phyloP scores from a whole-genome alignment of 768 basidiomycete genomes.

The Lactarius quietus region DNA sequence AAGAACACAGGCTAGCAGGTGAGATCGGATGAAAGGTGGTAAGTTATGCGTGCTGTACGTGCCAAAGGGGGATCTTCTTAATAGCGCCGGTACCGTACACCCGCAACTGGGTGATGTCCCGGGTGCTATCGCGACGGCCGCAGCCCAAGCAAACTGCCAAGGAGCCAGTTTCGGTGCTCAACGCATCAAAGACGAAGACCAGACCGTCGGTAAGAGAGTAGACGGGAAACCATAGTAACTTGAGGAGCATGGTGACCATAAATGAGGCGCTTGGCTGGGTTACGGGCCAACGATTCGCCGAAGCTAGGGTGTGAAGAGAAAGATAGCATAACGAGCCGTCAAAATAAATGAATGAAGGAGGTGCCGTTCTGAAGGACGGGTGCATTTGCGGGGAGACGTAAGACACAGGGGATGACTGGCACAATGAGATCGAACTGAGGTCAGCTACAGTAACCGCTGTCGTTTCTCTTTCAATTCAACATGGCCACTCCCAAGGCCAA shows the following conservation, averaged over 20 bases:
- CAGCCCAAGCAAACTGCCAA: background rate
- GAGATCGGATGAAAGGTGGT: background rate
- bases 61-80: background rate
- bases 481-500: conserved; percentile 26
- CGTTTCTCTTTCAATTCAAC: background rate
- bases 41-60: background rate
- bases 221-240: conserved; percentile 10
- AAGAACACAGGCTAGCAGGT: background rate
- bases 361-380: background rate
- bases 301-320: background rate
- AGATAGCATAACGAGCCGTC: background rate
- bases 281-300: background rate
- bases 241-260: too few species aligned
- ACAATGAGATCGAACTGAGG: conserved; percentile 1
- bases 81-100: background rate
- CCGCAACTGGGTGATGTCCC: background rate
- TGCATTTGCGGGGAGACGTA: background rate
- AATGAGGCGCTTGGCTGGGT: background rate
- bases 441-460: conserved; percentile 1
- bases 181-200: background rate
- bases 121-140: background rate
- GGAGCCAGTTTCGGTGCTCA: background rate
- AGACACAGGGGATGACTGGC: background rate
- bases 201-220: conserved; percentile 2
- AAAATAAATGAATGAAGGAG: background rate